Evolutionary conservation across 1,139 yeast genomes (phyloP), one percentile per base, ranked within the genome.

Genomic region (Protomyces arabidopsidicola): DNA sequence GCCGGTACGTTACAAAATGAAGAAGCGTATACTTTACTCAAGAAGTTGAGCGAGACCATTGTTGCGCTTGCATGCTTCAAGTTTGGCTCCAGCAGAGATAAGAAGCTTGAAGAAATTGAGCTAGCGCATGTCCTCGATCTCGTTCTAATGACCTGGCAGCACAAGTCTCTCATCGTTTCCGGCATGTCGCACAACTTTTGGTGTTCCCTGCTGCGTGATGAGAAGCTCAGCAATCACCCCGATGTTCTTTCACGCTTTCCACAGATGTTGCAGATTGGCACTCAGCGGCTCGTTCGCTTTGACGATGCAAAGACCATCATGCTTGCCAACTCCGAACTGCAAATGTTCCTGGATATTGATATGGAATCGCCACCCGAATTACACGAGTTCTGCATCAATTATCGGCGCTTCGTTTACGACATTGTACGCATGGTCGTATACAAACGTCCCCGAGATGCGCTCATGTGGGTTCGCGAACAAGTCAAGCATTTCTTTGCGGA

Each of bases 161-260:
- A 90, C 72, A 88, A 90, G 42, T 88, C 96, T 70, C 79, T 93
- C 66, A 87, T 93, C n/a, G 85, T 93, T 2, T 87, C 96, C 62
- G 97, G 97, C 0, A 80, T 91, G 45, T 88, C 97, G 0, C 77
- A 93, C 65, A 97, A 91, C 72, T 88, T 93, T 78, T 95, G 98
- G 98, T 84, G 73, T 77, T 27, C 77, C 76, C 73, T 72, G 79
- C 69, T 75, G 79, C 60, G 75, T 73, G 45, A 82, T 84, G 52
- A 78, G 83, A 61, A 78, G 53, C 27, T 64, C n/a, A 52, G 51
- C 42, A 51, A 55, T 22, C 59, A 58, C n/a, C 61, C 52, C 22
- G 55, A 45, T 16, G 67, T 65, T 6, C 56, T 55, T 2, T 31
- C 77, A 14, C 75, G 87, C 9, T 76, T 88, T 65, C 85, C 91